Evolutionary conservation across 768 basidiomycete species (phyloP).

Genomic region (Exidia glandulosa): DNA sequence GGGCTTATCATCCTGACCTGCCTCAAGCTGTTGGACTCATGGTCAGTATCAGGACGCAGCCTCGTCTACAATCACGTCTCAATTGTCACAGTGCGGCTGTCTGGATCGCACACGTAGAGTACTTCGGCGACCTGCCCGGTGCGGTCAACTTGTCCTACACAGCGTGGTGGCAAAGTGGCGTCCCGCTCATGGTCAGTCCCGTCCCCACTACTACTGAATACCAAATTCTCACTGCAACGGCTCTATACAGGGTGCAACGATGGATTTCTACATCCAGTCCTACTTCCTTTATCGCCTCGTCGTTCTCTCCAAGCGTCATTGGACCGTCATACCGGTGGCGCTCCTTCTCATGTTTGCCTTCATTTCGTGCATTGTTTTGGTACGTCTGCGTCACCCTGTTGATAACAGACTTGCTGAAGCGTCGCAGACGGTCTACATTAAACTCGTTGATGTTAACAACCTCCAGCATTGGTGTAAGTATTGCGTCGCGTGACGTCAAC

Average conservation of each 20-base stretch:
- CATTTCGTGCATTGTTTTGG: background rate
- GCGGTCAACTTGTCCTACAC: too few species aligned
- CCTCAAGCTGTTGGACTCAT: background rate
- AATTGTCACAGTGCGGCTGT: background rate
- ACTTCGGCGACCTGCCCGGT: background rate
- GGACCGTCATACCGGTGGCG: background rate
- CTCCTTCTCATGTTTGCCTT: background rate
- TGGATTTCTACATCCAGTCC: background rate
- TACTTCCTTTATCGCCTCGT: background rate
- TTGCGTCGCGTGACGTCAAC: background rate
- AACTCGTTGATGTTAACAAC: background rate
- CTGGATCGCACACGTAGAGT: background rate
- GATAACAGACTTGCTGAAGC: background rate
- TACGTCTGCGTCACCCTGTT: background rate
- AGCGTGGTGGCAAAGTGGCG: too few species aligned
- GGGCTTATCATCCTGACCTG: background rate
- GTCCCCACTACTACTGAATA: too few species aligned
- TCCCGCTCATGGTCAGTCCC: too few species aligned
- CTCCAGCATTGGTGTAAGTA: background rate
- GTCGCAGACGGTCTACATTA: background rate
- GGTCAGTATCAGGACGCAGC: background rate
- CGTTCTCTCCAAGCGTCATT: background rate
- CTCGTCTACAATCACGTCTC: background rate
- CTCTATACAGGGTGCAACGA: background rate
- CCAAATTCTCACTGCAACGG: too few species aligned